phyloP scores from a whole-genome alignment of 495 filamentous ascomycete genomes.

The Podospora fimiseda region DNA sequence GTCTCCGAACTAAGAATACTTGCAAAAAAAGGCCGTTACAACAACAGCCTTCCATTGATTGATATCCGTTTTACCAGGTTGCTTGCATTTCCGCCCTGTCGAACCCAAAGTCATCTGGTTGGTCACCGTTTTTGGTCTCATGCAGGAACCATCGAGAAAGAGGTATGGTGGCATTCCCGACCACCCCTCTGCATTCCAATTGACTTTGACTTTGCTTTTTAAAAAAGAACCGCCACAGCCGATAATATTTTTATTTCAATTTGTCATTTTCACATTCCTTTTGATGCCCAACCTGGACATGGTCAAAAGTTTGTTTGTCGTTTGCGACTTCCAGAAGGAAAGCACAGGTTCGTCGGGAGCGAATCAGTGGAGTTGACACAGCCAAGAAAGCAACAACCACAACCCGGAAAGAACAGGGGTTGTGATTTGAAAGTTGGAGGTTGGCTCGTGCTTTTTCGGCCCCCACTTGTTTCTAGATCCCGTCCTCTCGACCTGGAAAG shows the following conservation, averaged over 20 bases:
- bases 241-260: background rate
- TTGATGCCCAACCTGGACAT: background rate
- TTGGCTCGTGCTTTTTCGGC: background rate
- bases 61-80: background rate
- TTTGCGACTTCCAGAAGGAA: background rate
- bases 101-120: slow-evolving; percentile 1
- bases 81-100: background rate
- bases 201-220: too few relatives aligned
- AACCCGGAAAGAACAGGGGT: background rate
- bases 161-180: background rate
- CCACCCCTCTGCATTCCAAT: background rate
- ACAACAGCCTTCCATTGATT: background rate
- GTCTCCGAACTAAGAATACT: background rate
- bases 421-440: background rate
- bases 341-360: background rate
- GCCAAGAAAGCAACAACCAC: background rate
- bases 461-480: background rate
- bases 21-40: background rate
- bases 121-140: slow-evolving; percentile 5
- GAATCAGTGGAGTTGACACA: background rate
- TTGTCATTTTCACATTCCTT: background rate
- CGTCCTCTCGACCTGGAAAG: too few relatives aligned
- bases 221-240: background rate
- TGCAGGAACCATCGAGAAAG: slow-evolving; percentile 13
- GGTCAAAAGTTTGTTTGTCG: too few relatives aligned